Base-by-base conservation (phyloP, 1,284 basidiomycete genomes). In the Marasmius oreades region DNA sequence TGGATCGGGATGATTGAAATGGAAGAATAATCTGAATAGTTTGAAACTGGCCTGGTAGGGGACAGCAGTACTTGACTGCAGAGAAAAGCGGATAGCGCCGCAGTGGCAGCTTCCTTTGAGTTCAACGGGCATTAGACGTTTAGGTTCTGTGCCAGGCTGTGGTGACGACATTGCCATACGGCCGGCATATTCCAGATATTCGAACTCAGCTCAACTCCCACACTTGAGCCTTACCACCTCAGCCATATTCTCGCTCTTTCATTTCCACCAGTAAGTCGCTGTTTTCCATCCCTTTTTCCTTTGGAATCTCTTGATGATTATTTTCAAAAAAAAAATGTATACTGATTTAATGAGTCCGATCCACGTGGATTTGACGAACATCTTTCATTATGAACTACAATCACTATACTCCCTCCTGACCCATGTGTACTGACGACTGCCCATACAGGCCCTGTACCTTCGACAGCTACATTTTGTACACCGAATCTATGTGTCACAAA, bases 51-150 rank as follows among this genome's bases (percentile, higher is more conserved):
- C 82, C 70, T 83, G 81, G 64, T 83, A 85, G 2, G 84, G 82
- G 12, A 83, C 73, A 1, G 80, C 71, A 0, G 81, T 83, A 60
- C 78, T 82, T 0, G 79, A 83, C 55, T 79, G 64, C 3, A 84
- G 69, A 7, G 67, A 73, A 65, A 84, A 86, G 59, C 70, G 71
- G 24, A 85, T 77, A 10, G 80, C 70, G 18, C 84, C 83, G 58
- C 83, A 85, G 61, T 85, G 84, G 62, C 83, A 85, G 59, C 79
- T 82, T 61, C 80, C 83, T 66, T 79, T 70, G 47, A 85, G 70
- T 62, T 77, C 69, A 51, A 81, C 64, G 11, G 83, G 80, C 82
- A 84, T 83, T 22, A 20, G 11, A n/a, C 20, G 28, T 8, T n/a
- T n/a, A 26, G 7, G 47, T 11, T n/a, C 10, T 33, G 28, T 8